These are phyloP conservation scores for Fistulinella cinereoalba DNA, from an alignment of 1,284 basidiomycete genomes.

Conservation along the genomic window DNA sequence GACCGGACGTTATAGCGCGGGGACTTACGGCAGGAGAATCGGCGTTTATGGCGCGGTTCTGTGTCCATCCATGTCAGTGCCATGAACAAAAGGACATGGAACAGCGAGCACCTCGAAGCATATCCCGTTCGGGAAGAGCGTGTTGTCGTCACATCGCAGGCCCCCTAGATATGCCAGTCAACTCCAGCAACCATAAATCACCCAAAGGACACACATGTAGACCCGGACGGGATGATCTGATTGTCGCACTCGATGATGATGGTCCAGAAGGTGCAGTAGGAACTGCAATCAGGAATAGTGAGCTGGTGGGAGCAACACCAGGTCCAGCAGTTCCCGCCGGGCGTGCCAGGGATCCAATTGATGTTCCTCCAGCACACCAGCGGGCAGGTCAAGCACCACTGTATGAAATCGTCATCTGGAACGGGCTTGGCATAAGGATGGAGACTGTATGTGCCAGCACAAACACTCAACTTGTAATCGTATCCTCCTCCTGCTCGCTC, in stretches of 20 bases:
- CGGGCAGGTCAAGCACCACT: slow-evolving; percentile 1
- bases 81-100: too few relatives aligned
- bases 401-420: slow-evolving; percentile 6
- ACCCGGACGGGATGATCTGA: background rate
- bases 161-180: background rate
- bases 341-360: background rate
- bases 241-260: slow-evolving; percentile 11
- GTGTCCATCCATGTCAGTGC: too few relatives aligned
- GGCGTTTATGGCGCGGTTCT: background rate
- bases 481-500: slow-evolving; percentile 1
- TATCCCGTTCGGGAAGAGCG: slow-evolving; percentile 4
- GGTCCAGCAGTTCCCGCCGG: background rate
- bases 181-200: background rate
- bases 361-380: slow-evolving; percentile 9
- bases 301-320: slow-evolving; percentile 7
- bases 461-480: slow-evolving; percentile 7
- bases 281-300: slow-evolving; percentile 1
- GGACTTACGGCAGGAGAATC: slow-evolving; percentile 8
- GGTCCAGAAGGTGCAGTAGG: slow-evolving; percentile 4
- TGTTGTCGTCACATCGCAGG: slow-evolving; percentile 5
- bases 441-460: background rate
- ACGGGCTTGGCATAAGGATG: background rate
- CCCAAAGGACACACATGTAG: slow-evolving; percentile 1
- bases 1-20: background rate
- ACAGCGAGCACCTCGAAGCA: slow-evolving; percentile 12